Evolutionary conservation across 2,329 filamentous ascomycete genomes (phyloP).

Genomic region (Bipolaris sorokiniana): DNA sequence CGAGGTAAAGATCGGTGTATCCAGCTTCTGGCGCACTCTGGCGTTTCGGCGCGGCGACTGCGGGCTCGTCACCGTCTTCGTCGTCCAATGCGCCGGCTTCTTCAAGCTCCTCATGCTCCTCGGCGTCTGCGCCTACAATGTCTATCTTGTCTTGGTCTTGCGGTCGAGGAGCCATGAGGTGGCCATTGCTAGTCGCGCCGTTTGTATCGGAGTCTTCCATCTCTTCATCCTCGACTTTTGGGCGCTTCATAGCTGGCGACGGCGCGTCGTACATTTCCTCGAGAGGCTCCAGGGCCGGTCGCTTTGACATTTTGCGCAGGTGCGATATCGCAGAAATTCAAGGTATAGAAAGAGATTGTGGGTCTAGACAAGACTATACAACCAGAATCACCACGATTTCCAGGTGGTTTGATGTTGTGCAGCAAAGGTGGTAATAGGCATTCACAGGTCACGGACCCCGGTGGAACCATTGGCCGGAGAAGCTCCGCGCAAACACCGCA

Average conservation of each 20-base stretch:
- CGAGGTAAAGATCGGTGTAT: constrained; percentile 95
- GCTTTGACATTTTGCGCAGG: constrained; percentile 52
- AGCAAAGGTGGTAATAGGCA: constrained; percentile 26
- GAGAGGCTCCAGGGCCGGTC: constrained; percentile 54
- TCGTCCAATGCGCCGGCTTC: constrained; percentile 42
- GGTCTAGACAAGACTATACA: background rate
- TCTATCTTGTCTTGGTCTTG: constrained; percentile 39
- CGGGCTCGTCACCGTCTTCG: constrained; percentile 48
- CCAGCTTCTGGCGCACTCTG: constrained; percentile 82
- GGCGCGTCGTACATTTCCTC: constrained; percentile 49
- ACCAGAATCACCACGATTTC: background rate
- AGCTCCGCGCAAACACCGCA: constrained; percentile 32
- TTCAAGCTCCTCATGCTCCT: constrained; percentile 47
- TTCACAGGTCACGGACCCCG: constrained; percentile 24
- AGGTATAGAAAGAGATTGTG: background rate
- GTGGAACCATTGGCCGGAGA: constrained; percentile 25
- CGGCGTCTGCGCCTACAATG: constrained; percentile 44
- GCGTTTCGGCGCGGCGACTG: constrained; percentile 60
- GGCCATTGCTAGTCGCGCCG: constrained; percentile 36
- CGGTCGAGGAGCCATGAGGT: constrained; percentile 36
- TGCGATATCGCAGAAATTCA: background rate
- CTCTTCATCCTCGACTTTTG: constrained; percentile 53
- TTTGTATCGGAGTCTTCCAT: constrained; percentile 41
- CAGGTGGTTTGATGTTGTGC: background rate
- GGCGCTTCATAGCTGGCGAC: constrained; percentile 58